Percentiles rank a stretch among this genome's conserved stretches.
These are phyloP conservation scores for Tolypocladium nubicola DNA, from an alignment of 2,329 filamentous ascomycete genomes.

Conservation along the genomic window DNA sequence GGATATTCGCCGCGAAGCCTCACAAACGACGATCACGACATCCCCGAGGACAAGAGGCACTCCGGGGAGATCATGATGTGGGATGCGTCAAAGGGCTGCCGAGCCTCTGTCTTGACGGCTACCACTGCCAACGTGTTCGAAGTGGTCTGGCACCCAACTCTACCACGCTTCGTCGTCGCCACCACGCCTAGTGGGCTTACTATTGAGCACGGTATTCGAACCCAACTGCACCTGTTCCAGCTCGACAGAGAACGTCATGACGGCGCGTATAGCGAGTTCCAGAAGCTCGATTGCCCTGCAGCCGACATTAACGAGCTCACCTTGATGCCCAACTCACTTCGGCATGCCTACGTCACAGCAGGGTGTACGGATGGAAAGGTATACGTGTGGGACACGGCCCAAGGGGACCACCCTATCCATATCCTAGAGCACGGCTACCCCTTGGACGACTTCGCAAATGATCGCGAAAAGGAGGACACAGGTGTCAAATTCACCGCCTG, in stretches of 20 bases:
- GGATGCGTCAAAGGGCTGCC: constrained; percentile 34
- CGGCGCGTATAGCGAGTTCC: constrained; percentile 29
- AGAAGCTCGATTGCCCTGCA: constrained; percentile 47
- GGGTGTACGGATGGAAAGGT: constrained; percentile 51
- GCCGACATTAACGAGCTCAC: constrained; percentile 53
- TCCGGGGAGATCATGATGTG: constrained; percentile 51
- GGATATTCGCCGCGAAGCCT: constrained; percentile 52
- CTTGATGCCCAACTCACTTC: constrained; percentile 42
- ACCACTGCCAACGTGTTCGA: constrained; percentile 53
- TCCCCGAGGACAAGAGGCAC: constrained; percentile 46
- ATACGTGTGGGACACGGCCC: constrained; percentile 53
- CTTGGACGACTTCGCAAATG: constrained; percentile 26
- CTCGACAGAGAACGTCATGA: constrained; percentile 14
- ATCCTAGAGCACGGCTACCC: constrained; percentile 40
- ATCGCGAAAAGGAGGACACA: constrained; percentile 44
- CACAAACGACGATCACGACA: constrained; percentile 41
- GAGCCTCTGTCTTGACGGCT: constrained; percentile 37
- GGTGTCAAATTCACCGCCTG: constrained; percentile 55
- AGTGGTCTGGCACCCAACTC: constrained; percentile 49
- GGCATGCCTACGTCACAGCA: constrained; percentile 45
- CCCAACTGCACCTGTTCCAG: constrained; percentile 48
- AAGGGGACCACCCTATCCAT: constrained; percentile 45
- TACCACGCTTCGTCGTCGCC: constrained; percentile 43
- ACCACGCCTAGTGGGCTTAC: constrained; percentile 41
- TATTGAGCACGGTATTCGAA: constrained; percentile 33